Evolutionary conservation across 179 eudicot species (phyloP), one percentile per base, ranked within the genome.

Genomic region (Beta corolliflora): DNA sequence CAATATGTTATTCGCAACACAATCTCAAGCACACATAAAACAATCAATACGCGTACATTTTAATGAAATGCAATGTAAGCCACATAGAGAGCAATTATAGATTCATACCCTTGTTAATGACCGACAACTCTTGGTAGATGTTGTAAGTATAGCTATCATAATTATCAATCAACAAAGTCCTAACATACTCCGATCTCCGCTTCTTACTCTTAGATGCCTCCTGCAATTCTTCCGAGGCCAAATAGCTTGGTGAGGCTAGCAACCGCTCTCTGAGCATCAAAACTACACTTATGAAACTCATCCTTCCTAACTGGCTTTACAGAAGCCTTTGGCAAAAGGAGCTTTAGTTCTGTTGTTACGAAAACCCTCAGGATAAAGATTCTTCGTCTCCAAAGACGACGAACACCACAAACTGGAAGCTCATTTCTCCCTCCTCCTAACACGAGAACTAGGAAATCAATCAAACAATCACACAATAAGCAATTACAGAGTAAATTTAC

Each of bases 141-240:
- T 96, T 96, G 86, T 89, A 96, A 0, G 99, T 96, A 87, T 96
- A 96, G 85, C 99, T 96, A 84, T 94, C 99, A 66, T 96, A 96
- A 82, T 96, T 96, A 83, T 96, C 99, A 81, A 96, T 93, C 90
- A 96, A 83, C 89, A 96, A 83, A 56, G 99, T 96, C 85, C 93
- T 85, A 50, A 94, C 90, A 81, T 75, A 87, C 3, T 92, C 87
- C 81, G 87, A 70, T 85, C 88, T 93, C 86, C 58, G 29, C 64
- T 82, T 88, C 89, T 87, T 87, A 79, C 69, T 84, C n/a, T 71
- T 60, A 45, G 75, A 77, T 21, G 85, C 77, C 75, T 90, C 88
- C 77, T 86, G 90, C 79, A 93, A 80, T 4, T 77, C 86, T 78
- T 87, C 88, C 16, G 92, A 87, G 29, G 84, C 74, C 73, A 85